These are phyloP conservation scores for Capsicum rhomboideum DNA, from an alignment of 257 asterid species.

Conservation along the genomic window DNA sequence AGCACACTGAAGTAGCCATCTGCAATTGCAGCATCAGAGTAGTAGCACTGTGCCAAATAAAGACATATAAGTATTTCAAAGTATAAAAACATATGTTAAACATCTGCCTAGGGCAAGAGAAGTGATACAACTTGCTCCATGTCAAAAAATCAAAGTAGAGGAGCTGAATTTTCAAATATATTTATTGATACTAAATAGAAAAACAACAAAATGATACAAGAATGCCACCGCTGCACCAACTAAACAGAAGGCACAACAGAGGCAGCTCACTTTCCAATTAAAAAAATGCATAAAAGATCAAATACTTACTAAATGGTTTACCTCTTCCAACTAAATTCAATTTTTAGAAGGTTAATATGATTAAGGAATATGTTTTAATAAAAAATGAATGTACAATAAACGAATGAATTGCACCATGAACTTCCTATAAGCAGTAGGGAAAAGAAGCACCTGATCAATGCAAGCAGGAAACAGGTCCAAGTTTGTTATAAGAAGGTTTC, in stretches of 20 bases:
- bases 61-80: constrained; percentile 7
- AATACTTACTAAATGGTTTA: not conserved
- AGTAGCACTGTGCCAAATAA: constrained; percentile 64
- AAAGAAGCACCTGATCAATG: constrained; percentile 67
- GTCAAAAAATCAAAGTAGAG: not conserved
- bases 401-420: not conserved
- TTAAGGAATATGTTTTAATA: not conserved
- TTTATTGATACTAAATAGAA: not conserved
- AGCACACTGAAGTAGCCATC: constrained; percentile 99
- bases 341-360: not conserved
- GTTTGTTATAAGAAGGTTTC: constrained; percentile 90
- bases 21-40: constrained; percentile 96
- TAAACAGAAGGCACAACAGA: not conserved
- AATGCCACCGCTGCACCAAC: not conserved
- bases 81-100: not conserved
- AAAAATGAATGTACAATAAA: not conserved
- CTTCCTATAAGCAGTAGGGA: not conserved
- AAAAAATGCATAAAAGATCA: not conserved
- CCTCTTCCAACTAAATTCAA: not conserved
- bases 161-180: not conserved
- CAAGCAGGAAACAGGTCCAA: constrained; percentile 98
- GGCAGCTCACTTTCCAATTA: not conserved
- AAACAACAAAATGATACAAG: not conserved
- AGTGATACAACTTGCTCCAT: not conserved
- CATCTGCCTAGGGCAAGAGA: not conserved